These are phyloP conservation scores for Boletus hoseneyae DNA, from an alignment of 1,284 basidiomycete genomes.

Conservation along the genomic window DNA sequence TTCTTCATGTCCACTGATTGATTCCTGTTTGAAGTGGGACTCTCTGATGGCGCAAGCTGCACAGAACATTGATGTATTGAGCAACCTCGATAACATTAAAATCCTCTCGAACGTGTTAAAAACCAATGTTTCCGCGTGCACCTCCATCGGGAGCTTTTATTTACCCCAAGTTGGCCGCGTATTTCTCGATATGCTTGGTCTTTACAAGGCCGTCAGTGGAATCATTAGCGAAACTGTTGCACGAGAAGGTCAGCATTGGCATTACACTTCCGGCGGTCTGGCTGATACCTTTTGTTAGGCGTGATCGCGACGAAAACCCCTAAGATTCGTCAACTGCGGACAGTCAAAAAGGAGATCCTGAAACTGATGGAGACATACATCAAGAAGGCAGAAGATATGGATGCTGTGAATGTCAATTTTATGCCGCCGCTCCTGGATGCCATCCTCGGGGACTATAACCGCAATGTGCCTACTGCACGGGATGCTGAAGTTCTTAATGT, in stretches of 20 bases:
- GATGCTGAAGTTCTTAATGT: conserved; percentile 98
- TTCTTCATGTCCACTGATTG: conserved; percentile 2
- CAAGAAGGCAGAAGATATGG: conserved; percentile 93
- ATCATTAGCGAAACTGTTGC: conserved; percentile 95
- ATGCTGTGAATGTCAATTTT: conserved; percentile 87
- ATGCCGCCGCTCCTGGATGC: conserved; percentile 97
- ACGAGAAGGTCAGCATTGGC: conserved; percentile 62
- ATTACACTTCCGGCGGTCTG: neutral
- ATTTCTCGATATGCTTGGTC: conserved; percentile 97
- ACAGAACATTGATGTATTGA: conserved; percentile 89
- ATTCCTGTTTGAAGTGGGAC: conserved; percentile 73
- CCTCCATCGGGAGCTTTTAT: conserved; percentile 96
- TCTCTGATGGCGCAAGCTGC: conserved; percentile 95
- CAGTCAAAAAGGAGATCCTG: conserved; percentile 98
- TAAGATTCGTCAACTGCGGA: conserved; percentile 91
- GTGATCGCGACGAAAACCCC: conserved; percentile 96
- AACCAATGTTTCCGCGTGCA: conserved; percentile 98
- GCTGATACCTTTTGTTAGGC: conserved; percentile 44
- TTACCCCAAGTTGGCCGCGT: conserved; percentile 94
- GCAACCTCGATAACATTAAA: conserved; percentile 93
- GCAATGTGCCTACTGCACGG: conserved; percentile 90
- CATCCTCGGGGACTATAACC: conserved; percentile 94
- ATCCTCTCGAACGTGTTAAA: conserved; percentile 97
- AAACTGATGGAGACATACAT: conserved; percentile 98
- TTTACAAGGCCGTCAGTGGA: conserved; percentile 98